phyloP scores from a whole-genome alignment of 2,329 filamentous ascomycete species.

The Aureobasidium sp. region DNA sequence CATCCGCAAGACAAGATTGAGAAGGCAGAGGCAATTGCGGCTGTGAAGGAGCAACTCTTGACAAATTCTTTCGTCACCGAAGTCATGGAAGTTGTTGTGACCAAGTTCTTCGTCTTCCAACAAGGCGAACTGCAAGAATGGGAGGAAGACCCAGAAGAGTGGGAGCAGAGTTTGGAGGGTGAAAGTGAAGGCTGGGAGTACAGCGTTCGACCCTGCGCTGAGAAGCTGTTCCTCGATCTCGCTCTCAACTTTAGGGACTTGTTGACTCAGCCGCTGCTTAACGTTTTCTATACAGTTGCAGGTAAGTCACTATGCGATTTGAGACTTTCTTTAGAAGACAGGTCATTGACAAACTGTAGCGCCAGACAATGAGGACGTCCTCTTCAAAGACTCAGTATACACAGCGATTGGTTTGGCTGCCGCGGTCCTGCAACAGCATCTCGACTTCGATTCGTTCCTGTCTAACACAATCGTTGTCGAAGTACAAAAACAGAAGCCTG shows the following conservation, averaged over 20 bases:
- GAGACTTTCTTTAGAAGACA: neutral
- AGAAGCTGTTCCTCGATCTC: slow-evolving; percentile 88
- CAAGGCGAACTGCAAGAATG: slow-evolving; percentile 79
- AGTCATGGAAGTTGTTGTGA: slow-evolving; percentile 77
- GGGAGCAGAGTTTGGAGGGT: slow-evolving; percentile 80
- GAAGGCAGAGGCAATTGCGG: slow-evolving; percentile 57
- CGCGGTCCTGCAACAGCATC: slow-evolving; percentile 59
- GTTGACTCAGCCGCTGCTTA: slow-evolving; percentile 67
- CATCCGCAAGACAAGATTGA: slow-evolving; percentile 67
- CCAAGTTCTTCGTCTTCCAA: slow-evolving; percentile 80
- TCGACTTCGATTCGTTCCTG: slow-evolving; percentile 80
- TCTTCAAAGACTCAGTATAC: slow-evolving; percentile 90
- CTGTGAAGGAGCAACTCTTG: slow-evolving; percentile 66
- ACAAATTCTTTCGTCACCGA: slow-evolving; percentile 68
- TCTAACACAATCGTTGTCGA: slow-evolving; percentile 68
- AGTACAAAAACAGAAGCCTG: slow-evolving; percentile 57
- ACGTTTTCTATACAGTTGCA: slow-evolving; percentile 73
- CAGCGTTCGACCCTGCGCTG: slow-evolving; percentile 82
- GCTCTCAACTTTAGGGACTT: slow-evolving; percentile 81
- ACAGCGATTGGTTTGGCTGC: slow-evolving; percentile 84
- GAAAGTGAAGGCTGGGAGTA: slow-evolving; percentile 84
- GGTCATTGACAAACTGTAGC: slow-evolving; percentile 25
- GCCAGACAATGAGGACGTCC: slow-evolving; percentile 58
- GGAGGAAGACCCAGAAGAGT: slow-evolving; percentile 92
- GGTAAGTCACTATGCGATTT: slow-evolving; percentile 36